Evolutionary conservation across 2,329 filamentous ascomycete species (phyloP).

Genomic region (Sclerotinia trifoliorum): DNA sequence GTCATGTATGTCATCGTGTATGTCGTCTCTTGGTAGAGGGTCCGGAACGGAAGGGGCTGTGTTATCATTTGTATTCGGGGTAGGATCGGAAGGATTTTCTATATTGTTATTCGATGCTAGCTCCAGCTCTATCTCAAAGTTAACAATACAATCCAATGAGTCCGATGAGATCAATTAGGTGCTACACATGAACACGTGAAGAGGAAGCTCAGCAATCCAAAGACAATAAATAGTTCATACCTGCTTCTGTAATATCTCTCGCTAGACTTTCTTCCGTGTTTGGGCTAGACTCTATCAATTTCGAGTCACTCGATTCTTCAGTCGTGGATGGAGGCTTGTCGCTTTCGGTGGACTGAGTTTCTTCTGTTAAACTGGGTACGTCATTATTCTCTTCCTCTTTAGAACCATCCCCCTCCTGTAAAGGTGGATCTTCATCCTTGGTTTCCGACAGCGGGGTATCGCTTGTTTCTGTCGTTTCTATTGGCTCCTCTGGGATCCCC

Average conservation of each 20-base stretch:
- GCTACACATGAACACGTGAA: conserved; percentile 7
- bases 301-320: conserved; percentile 7
- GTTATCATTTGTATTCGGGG: neutral
- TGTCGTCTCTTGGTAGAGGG: neutral
- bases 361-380: neutral
- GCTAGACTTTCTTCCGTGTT: neutral
- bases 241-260: conserved; percentile 11
- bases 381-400: conserved; percentile 1
- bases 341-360: neutral
- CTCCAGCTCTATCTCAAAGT: neutral
- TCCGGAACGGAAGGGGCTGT: neutral
- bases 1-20: neutral
- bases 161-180: neutral
- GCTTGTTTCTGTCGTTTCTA: conserved; percentile 15
- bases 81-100: neutral
- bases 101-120: neutral
- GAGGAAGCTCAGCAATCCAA: neutral
- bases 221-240: conserved; percentile 10
- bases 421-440: neutral
- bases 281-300: neutral
- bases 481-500: conserved; percentile 11
- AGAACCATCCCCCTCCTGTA: neutral
- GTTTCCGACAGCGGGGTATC: conserved; percentile 15
- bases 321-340: neutral
- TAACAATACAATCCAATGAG: neutral